phyloP scores from a whole-genome alignment of 2,329 filamentous ascomycete species.

The Alternaria arbusti region DNA sequence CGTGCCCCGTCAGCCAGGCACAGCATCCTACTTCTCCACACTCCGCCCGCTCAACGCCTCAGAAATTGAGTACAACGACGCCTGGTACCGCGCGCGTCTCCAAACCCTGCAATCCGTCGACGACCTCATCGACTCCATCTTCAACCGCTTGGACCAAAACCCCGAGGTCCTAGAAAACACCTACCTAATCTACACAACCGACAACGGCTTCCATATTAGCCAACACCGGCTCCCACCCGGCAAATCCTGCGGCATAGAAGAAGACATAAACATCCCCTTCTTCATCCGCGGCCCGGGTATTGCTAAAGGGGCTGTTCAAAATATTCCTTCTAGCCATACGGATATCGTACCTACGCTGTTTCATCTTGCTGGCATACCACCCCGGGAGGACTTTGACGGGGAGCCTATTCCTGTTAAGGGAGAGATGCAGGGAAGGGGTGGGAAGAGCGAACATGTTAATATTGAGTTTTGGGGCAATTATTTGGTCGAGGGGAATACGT shows the following conservation, averaged over 20 bases:
- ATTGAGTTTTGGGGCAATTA: constrained; percentile 52
- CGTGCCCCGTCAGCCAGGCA: constrained; percentile 10
- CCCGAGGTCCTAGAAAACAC: constrained; percentile 56
- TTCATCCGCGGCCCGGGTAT: constrained; percentile 50
- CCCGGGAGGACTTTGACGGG: constrained; percentile 47
- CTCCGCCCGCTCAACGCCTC: constrained; percentile 51
- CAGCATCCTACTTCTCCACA: constrained; percentile 29
- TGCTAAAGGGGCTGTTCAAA: constrained; percentile 26
- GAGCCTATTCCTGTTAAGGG: constrained; percentile 41
- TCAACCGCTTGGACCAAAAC: constrained; percentile 51
- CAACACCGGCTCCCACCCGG: constrained; percentile 52
- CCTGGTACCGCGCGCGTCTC: constrained; percentile 59
- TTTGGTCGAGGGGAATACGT: constrained; percentile 29
- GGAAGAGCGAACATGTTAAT: constrained; percentile 47
- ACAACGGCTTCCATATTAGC: constrained; percentile 53
- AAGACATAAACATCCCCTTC: constrained; percentile 53
- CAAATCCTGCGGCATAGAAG: constrained; percentile 50
- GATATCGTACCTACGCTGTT: constrained; percentile 52
- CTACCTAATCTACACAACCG: constrained; percentile 51
- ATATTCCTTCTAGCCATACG: constrained; percentile 44
- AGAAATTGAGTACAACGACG: constrained; percentile 59
- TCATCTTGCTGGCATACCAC: constrained; percentile 39
- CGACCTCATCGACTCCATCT: constrained; percentile 58
- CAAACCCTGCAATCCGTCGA: constrained; percentile 61
- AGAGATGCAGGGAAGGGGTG: background rate